Percentiles rank a stretch among this genome's conserved stretches.
Evolutionary conservation across 2,329 filamentous ascomycete species (phyloP).

Genomic region (Fonsecaea pedrosoi): DNA sequence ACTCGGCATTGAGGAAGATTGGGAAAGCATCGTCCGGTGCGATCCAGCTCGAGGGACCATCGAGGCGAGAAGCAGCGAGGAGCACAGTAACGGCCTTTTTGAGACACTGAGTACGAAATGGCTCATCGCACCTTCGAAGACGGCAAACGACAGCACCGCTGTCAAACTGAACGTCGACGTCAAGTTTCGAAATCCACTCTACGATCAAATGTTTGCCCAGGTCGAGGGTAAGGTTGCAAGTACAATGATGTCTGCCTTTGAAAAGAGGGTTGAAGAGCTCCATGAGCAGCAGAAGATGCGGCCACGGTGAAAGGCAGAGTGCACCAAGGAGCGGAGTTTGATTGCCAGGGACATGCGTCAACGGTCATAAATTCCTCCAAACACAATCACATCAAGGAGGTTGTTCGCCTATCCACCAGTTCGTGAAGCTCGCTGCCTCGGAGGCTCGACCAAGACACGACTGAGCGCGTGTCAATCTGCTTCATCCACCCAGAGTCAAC

Average conservation of each 20-base stretch:
- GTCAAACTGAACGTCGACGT: slow-evolving; percentile 80
- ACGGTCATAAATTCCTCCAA: background rate
- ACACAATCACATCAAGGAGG: background rate
- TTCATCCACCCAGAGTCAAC: background rate
- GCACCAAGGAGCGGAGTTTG: background rate
- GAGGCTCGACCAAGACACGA: background rate
- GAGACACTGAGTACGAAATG: slow-evolving; percentile 55
- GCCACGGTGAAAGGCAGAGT: background rate
- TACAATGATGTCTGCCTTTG: slow-evolving; percentile 92
- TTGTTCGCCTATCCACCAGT: background rate
- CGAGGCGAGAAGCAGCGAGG: slow-evolving; percentile 67
- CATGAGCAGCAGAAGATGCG: slow-evolving; percentile 17
- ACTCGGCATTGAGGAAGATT: slow-evolving; percentile 73
- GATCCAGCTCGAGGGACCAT: slow-evolving; percentile 70
- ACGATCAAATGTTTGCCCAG: slow-evolving; percentile 79
- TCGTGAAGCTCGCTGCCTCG: background rate
- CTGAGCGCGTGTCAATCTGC: background rate
- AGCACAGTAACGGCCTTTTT: slow-evolving; percentile 62
- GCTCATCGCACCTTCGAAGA: slow-evolving; percentile 49
- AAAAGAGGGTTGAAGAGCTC: slow-evolving; percentile 73
- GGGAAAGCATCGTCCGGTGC: slow-evolving; percentile 80
- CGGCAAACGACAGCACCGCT: slow-evolving; percentile 64
- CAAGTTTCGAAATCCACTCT: slow-evolving; percentile 86
- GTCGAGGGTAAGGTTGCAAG: slow-evolving; percentile 84
- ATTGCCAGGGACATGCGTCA: background rate